phyloP scores from a whole-genome alignment of 768 basidiomycete genomes.

The Lentinula detonsa region DNA sequence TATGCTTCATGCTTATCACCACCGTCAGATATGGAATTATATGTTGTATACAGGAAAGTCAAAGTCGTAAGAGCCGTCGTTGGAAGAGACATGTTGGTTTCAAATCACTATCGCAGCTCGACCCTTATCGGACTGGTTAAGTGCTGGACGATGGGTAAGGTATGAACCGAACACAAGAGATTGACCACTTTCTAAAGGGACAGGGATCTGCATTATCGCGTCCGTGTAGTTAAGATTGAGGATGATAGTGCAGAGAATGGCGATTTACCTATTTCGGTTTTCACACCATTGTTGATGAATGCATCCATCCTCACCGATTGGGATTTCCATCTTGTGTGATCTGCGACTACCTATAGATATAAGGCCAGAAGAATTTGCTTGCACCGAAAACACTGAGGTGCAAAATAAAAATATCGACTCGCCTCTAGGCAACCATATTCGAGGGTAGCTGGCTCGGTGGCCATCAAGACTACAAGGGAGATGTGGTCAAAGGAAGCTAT shows the following conservation, averaged over 20 bases:
- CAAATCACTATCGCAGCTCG: constrained; percentile 12
- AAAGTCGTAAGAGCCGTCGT: not conserved
- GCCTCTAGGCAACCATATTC: constrained; percentile 13
- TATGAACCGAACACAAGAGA: constrained; percentile 12
- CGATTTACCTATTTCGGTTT: constrained; percentile 8
- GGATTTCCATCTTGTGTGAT: constrained; percentile 11
- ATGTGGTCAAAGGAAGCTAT: not conserved
- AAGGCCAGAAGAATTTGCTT: not conserved
- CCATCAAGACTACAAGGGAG: constrained; percentile 8
- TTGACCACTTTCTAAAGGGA: constrained; percentile 9
- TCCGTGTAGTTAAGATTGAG: not conserved
- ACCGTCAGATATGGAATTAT: constrained; percentile 7
- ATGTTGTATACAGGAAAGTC: constrained; percentile 10
- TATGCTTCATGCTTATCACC: constrained; percentile 9
- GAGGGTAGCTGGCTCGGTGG: constrained; percentile 8
- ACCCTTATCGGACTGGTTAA: constrained; percentile 7
- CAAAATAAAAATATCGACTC: not conserved
- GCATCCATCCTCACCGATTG: constrained; percentile 9
- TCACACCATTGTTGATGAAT: constrained; percentile 8
- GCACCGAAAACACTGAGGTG: too few relatives aligned
- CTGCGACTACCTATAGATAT: constrained; percentile 9
- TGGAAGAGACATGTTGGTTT: not conserved
- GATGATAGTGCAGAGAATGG: not conserved
- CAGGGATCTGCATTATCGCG: constrained; percentile 3
- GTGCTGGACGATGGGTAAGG: constrained; percentile 13